Conservation (phyloP, 148 eudicot species). For the Cornus kousa region DNA sequence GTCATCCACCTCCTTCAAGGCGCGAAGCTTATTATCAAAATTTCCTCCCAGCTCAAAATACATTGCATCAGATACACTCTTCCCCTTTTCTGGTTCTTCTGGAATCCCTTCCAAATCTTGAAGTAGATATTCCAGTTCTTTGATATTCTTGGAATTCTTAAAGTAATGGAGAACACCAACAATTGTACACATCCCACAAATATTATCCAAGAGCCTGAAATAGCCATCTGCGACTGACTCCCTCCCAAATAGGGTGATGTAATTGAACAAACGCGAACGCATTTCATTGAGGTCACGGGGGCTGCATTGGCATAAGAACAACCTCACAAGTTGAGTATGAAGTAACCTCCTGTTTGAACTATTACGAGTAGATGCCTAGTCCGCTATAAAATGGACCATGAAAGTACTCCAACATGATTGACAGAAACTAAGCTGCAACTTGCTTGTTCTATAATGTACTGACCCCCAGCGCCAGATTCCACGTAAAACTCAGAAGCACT, state of each 20-base stretch:
- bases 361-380: not conserved
- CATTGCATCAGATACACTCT: not conserved
- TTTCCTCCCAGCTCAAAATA: not conserved
- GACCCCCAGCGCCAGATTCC: too few relatives aligned
- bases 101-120: not conserved
- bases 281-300: not conserved
- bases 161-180: not conserved
- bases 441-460: not conserved
- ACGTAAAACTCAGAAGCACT: not conserved
- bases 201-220: not conserved
- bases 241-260: too few relatives aligned
- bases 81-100: too few relatives aligned
- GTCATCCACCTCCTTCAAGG: not conserved
- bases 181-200: not conserved
- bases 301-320: not conserved
- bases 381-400: not conserved
- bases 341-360: not conserved
- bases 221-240: not conserved
- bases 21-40: not conserved
- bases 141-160: not conserved
- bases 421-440: not conserved
- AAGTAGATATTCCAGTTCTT: not conserved
- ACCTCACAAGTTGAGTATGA: slow-evolving; percentile 4
- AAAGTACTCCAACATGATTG: not conserved
- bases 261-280: not conserved